These are phyloP conservation scores for Ascosphaera apis DNA, from an alignment of 2,329 filamentous ascomycete genomes.

Conservation along the genomic window DNA sequence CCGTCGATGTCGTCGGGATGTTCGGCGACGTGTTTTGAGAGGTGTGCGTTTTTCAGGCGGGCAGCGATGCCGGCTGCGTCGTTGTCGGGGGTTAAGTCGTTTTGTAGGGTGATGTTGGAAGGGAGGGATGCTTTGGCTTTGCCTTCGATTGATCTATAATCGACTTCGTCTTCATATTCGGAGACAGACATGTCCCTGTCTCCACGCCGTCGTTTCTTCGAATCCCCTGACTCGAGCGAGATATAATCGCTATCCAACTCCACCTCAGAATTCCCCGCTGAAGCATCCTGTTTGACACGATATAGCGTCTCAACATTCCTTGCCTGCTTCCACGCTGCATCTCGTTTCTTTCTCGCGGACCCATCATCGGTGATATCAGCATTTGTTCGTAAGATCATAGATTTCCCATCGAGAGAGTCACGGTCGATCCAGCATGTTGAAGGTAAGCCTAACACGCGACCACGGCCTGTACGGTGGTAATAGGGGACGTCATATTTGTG, in stretches of 20 bases:
- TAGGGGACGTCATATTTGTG: slow-evolving; percentile 48
- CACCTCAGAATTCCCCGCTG: slow-evolving; percentile 5
- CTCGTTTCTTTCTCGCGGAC: slow-evolving; percentile 23
- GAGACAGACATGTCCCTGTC: slow-evolving; percentile 8
- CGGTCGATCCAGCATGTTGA: slow-evolving; percentile 42
- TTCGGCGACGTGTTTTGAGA: slow-evolving; percentile 41
- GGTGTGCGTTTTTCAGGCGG: slow-evolving; percentile 22
- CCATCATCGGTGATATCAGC: slow-evolving; percentile 12
- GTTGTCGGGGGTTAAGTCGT: slow-evolving; percentile 25
- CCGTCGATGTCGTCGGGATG: slow-evolving; percentile 42
- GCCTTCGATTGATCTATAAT: slow-evolving; percentile 42
- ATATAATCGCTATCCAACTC: slow-evolving; percentile 14
- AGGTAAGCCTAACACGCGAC: slow-evolving; percentile 44
- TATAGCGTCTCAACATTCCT: slow-evolving; percentile 7
- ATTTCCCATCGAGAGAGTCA: slow-evolving; percentile 24
- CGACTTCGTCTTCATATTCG: slow-evolving; percentile 26
- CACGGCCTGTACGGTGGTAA: slow-evolving; percentile 47
- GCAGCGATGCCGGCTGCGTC: slow-evolving; percentile 23
- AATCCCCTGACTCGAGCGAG: slow-evolving; percentile 8
- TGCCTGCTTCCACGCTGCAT: slow-evolving; percentile 14
- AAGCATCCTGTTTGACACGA: slow-evolving; percentile 9
- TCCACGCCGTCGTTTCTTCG: slow-evolving; percentile 21
- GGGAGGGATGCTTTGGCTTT: slow-evolving; percentile 30
- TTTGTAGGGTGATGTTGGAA: slow-evolving; percentile 25
- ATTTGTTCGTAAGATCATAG: slow-evolving; percentile 15